Percentiles rank a stretch among this genome's conserved stretches.
Conservation (phyloP, 1,139 yeast species). For the Yamadazyma dendronema region DNA sequence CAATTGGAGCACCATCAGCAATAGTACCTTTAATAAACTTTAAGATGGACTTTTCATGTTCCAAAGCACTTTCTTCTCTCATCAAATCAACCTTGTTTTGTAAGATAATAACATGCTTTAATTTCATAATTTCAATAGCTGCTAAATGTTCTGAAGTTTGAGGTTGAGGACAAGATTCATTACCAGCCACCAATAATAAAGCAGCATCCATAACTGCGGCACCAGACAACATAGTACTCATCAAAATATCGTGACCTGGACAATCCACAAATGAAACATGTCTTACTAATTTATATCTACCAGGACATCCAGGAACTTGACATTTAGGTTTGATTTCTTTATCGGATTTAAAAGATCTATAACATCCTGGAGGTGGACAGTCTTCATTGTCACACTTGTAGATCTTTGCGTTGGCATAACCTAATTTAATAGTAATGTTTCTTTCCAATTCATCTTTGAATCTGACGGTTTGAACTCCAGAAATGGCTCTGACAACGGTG, state of each 20-base stretch:
- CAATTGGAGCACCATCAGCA: constrained; percentile 98
- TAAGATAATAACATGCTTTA: constrained; percentile 91
- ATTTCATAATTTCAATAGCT: constrained; percentile 98
- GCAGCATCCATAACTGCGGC: constrained; percentile 99
- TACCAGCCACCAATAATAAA: constrained; percentile 90
- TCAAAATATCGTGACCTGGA: constrained; percentile 99
- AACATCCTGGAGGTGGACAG: constrained; percentile 95
- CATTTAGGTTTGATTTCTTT: constrained; percentile 94
- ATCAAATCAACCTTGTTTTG: constrained; percentile 98
- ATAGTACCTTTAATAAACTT: constrained; percentile 95
- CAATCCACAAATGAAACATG: constrained; percentile 99
- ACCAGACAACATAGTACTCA: constrained; percentile 99
- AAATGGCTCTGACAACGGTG: constrained; percentile 97
- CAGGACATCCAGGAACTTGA: constrained; percentile 76
- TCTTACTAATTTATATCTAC: constrained; percentile 86
- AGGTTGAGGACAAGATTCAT: constrained; percentile 99
- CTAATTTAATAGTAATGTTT: constrained; percentile 96
- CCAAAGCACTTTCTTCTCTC: constrained; percentile 96
- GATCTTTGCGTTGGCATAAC: constrained; percentile 98
- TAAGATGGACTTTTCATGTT: constrained; percentile 89
- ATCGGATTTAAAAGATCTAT: constrained; percentile 90
- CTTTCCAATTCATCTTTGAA: constrained; percentile 98
- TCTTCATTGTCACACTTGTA: constrained; percentile 85
- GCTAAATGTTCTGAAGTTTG: constrained; percentile 99
- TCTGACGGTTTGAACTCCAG: constrained; percentile 98